These are phyloP conservation scores for Spathaspora boniae DNA, from an alignment of 805 yeast species.

Conservation along the genomic window DNA sequence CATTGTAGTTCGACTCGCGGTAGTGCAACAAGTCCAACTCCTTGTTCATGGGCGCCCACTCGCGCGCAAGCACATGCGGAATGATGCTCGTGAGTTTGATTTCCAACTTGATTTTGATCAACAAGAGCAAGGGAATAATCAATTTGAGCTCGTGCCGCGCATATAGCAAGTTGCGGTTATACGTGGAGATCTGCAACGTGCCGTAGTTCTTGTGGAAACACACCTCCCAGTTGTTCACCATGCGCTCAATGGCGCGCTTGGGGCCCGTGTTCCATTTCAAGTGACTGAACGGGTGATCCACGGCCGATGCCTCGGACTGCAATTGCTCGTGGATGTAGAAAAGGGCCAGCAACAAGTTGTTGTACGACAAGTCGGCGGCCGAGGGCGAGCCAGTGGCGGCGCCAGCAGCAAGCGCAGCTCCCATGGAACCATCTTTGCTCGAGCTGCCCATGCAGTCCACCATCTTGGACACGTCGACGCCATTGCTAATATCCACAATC, in stretches of 20 bases:
- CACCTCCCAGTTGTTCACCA: constrained; percentile 67
- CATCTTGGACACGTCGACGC: too few species aligned
- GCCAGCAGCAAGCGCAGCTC: too few species aligned
- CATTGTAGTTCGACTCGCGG: constrained; percentile 34
- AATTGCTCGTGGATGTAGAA: constrained; percentile 68
- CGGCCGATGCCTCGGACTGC: constrained; percentile 46
- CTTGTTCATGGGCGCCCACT: constrained; percentile 65
- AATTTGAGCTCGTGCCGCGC: constrained; percentile 57
- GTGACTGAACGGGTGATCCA: constrained; percentile 42
- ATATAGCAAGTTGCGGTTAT: constrained; percentile 46
- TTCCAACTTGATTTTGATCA: constrained; percentile 66
- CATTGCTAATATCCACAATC: constrained; percentile 56
- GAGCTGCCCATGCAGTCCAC: constrained; percentile 43
- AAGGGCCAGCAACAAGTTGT: constrained; percentile 52
- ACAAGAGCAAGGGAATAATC: constrained; percentile 61
- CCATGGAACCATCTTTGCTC: constrained; percentile 16
- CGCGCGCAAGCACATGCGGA: constrained; percentile 57
- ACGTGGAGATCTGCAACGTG: constrained; percentile 49
- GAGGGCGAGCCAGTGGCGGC: neutral
- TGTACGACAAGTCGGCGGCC: constrained; percentile 37
- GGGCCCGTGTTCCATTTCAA: constrained; percentile 64
- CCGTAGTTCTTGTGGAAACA: constrained; percentile 64
- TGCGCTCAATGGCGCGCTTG: constrained; percentile 54
- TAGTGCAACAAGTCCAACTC: constrained; percentile 48
- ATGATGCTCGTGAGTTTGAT: constrained; percentile 60